Conservation (phyloP, 2,329 filamentous ascomycete genomes). For the Fusarium luffae region DNA sequence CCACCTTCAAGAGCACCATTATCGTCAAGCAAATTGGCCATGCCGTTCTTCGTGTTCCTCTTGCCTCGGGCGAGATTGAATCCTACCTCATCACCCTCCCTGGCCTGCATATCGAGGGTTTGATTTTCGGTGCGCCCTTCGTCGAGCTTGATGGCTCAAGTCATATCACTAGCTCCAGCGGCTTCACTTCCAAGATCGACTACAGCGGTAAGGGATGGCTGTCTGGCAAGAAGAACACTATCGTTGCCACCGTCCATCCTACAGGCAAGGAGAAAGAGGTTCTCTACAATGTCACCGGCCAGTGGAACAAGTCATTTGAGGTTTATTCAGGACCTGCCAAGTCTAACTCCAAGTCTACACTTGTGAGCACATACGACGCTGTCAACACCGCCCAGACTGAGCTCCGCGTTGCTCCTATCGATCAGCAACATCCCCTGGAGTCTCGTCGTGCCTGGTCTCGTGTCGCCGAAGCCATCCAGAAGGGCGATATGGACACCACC, state of each 20-base stretch:
- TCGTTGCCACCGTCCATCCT: conserved; percentile 78
- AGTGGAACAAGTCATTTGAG: conserved; percentile 87
- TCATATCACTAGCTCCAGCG: conserved; percentile 86
- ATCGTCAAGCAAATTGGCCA: conserved; percentile 96
- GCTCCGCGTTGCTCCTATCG: conserved; percentile 76
- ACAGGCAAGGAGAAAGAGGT: conserved; percentile 78
- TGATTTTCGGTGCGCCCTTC: conserved; percentile 87
- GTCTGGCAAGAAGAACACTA: conserved; percentile 93
- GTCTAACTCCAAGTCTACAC: conserved; percentile 59
- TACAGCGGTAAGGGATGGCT: conserved; percentile 96
- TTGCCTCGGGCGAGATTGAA: conserved; percentile 61
- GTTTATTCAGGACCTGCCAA: conserved; percentile 74
- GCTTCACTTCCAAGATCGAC: conserved; percentile 89
- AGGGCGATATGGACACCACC: conserved; percentile 85
- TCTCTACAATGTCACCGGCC: conserved; percentile 84
- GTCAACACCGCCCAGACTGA: conserved; percentile 69
- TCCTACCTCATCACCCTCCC: conserved; percentile 93
- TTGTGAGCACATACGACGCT: conserved; percentile 71
- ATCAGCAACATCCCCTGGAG: conserved; percentile 87
- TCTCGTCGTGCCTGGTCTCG: conserved; percentile 88
- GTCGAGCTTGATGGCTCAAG: conserved; percentile 89
- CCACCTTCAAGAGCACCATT: conserved; percentile 92
- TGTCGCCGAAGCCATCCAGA: conserved; percentile 82
- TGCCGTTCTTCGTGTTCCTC: conserved; percentile 80
- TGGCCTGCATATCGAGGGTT: conserved; percentile 89